Conservation (phyloP, 2,329 filamentous ascomycete genomes). For the Beauveria brongniartii region DNA sequence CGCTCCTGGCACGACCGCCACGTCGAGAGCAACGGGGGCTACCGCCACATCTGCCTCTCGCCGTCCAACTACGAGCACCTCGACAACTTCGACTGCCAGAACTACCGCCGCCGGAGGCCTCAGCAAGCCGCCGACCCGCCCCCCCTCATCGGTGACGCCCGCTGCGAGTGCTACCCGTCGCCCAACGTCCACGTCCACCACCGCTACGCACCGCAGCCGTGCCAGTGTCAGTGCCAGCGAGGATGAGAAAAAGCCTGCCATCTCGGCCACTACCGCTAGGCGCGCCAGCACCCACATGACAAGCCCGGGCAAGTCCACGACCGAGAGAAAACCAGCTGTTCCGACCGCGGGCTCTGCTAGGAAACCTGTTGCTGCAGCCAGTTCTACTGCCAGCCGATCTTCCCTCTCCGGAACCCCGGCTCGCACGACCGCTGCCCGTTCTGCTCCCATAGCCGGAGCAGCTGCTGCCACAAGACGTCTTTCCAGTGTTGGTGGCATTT, state of each 20-base stretch:
- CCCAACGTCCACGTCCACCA: constrained; percentile 26
- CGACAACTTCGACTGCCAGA: constrained; percentile 22
- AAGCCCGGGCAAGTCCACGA: constrained; percentile 26
- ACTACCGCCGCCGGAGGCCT: constrained; percentile 29
- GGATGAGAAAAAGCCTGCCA: constrained; percentile 38
- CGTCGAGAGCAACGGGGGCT: constrained; percentile 13
- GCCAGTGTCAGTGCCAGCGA: constrained; percentile 41
- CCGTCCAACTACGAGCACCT: constrained; percentile 25
- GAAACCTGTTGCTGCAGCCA: constrained; percentile 25
- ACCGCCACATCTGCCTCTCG: constrained; percentile 20
- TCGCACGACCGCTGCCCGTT: constrained; percentile 28
- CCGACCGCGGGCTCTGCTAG: constrained; percentile 25
- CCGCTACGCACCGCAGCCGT: constrained; percentile 37
- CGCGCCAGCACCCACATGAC: constrained; percentile 37
- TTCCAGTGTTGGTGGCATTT: constrained; percentile 38
- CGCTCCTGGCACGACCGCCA: constrained; percentile 21
- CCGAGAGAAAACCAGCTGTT: constrained; percentile 28
- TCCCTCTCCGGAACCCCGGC: constrained; percentile 20
- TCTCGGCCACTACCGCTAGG: constrained; percentile 27
- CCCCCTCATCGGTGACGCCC: constrained; percentile 26
- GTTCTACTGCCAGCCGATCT: constrained; percentile 23
- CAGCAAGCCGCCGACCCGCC: constrained; percentile 41
- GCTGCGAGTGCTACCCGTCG: constrained; percentile 27
- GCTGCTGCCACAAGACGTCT: constrained; percentile 49
- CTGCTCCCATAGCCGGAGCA: constrained; percentile 30